A percentile compares a stretch with the other conserved stretches of the same genome.
These are phyloP conservation scores for Starmerella ratchasimensis DNA, from an alignment of 805 yeast species.

Conservation along the genomic window DNA sequence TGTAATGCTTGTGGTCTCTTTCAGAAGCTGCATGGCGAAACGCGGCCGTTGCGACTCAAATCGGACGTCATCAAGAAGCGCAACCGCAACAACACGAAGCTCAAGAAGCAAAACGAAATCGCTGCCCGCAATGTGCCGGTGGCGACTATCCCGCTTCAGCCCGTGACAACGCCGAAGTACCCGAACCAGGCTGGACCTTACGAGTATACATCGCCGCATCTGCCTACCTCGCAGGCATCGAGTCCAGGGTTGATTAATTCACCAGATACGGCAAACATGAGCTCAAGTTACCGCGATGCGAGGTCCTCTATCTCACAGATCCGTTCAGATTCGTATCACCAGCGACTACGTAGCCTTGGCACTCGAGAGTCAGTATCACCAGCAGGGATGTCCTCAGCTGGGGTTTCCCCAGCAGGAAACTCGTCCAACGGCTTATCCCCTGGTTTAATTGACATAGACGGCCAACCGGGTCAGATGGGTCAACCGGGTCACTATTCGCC, in stretches of 20 bases:
- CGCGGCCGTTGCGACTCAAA: constrained; percentile 82
- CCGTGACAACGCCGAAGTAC: not conserved
- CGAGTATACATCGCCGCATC: too few species aligned
- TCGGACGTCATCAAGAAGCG: constrained; percentile 91
- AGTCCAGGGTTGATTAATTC: too few species aligned
- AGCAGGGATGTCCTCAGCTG: not conserved
- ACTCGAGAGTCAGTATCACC: not conserved
- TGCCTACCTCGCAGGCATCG: too few species aligned
- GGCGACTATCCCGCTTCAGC: constrained; percentile 4
- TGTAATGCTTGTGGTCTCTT: constrained; percentile 96
- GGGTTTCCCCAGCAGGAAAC: not conserved
- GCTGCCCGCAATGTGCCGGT: not conserved
- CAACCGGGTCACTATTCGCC: not conserved
- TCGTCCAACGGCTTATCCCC: constrained; percentile 1
- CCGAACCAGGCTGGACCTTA: too few species aligned
- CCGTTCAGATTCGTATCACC: constrained; percentile 1
- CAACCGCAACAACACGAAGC: constrained; percentile 37
- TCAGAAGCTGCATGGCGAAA: constrained; percentile 85
- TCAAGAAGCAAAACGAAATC: constrained; percentile 7
- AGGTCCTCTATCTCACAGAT: not conserved
- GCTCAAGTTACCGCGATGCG: not conserved
- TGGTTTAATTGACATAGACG: too few species aligned
- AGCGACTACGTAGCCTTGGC: constrained; percentile 11
- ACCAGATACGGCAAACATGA: too few species aligned
- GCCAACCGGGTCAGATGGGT: not conserved